phyloP scores from a whole-genome alignment of 257 asterid genomes.

The Nicotiana benthamiana region DNA sequence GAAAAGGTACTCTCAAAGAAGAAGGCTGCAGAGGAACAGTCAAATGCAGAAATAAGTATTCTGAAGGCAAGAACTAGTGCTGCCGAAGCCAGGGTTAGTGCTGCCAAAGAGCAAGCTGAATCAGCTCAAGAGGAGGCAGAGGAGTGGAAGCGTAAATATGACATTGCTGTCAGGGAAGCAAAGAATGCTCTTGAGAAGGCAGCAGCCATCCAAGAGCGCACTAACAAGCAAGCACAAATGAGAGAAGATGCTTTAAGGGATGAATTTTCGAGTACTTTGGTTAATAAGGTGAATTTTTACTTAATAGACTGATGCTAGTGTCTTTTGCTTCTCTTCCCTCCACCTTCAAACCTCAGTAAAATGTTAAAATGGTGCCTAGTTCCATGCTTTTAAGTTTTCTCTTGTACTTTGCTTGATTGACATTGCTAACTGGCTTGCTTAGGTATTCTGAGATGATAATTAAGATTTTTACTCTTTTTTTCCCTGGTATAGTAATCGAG shows the following conservation, averaged over 20 bases:
- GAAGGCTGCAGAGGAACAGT: constrained; percentile 78
- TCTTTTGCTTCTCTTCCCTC: constrained; percentile 4
- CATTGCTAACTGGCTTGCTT: neutral
- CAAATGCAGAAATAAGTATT: constrained; percentile 60
- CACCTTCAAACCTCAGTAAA: neutral
- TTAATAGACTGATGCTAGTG: neutral
- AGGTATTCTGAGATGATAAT: constrained; percentile 4
- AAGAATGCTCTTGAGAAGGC: constrained; percentile 91
- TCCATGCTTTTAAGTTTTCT: neutral
- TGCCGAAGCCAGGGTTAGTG: constrained; percentile 95
- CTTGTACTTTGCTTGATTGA: neutral
- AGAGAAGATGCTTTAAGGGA: constrained; percentile 78
- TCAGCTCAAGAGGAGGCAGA: constrained; percentile 94
- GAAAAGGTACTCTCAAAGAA: constrained; percentile 53
- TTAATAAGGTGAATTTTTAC: constrained; percentile 58
- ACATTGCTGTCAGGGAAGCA: constrained; percentile 72
- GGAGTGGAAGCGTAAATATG: constrained; percentile 95
- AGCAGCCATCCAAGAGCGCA: constrained; percentile 78
- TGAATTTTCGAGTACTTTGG: constrained; percentile 54
- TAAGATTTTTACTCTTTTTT: constrained; percentile 8
- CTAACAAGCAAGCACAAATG: constrained; percentile 63
- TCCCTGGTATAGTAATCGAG: constrained; percentile 4
- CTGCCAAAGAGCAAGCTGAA: constrained; percentile 85
- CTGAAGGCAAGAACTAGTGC: constrained; percentile 81
- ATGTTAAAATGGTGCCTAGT: neutral